Evolutionary conservation across 2,329 filamentous ascomycete genomes (phyloP), one percentile per base, ranked within the genome.

Genomic region (Paecilomyces fulvus): DNA sequence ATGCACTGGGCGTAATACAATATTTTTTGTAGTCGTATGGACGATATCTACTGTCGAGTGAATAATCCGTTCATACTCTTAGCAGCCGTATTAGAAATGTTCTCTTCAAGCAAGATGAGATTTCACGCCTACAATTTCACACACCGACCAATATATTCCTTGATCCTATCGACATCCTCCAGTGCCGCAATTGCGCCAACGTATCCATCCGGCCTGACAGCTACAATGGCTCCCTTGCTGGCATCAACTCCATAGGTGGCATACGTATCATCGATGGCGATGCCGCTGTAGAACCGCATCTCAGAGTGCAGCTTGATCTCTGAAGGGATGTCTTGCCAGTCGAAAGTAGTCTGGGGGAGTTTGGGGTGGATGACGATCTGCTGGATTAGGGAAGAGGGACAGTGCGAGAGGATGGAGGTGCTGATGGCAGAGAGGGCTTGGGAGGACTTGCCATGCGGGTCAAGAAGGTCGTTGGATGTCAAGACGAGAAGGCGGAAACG

Each of bases 171-270:
- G 2, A 17, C 17, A 43, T 43, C 37, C n/a, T 43, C 37, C n/a
- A 43, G 20, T 3, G 37, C 37, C 17, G 37, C n/a, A 43, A 59
- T 43, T 5, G 54, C 55, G 17, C 71, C 71, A 53, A 74, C 58
- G 61, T 73, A 73, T 11, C 72, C 72, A 64, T 75, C 73, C 0
- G 73, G 73, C 20, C 73, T 66, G 6, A 75, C 61, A 14, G 73
- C 65, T 17, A 68, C 66, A 30, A 74, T 30, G 2, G 65, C 70
- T 6, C 72, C 72, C 14, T 63, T 51, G 3, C 58, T 48, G 2
- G 60, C 52, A 52, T 67, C 54, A 7, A 75, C 70, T 0, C 73
- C 73, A 52, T 71, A 75, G 7, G 63, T 65, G 3, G 58, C 58
- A 54, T 74, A 74, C 1, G 69, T 67, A 60, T 74, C 70, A 28